Evolutionary conservation across 306 rosid genomes (phyloP), one percentile per base, ranked within the genome.

Genomic region (Trichosanthes cucumerina): DNA sequence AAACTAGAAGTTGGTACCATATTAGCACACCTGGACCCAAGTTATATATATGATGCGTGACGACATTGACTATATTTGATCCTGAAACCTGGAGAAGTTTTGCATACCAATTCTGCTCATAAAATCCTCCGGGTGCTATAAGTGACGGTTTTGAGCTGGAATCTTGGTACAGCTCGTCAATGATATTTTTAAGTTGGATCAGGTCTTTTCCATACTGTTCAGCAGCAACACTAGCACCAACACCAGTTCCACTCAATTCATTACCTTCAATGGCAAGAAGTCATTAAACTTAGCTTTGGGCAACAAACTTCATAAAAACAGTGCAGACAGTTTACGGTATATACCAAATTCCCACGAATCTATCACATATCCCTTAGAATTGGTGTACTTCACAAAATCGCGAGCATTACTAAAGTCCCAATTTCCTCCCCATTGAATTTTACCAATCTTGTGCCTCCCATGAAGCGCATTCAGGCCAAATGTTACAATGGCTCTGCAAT

Each of bases 311-410:
- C 28, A 57, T 36, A 8, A 39, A 44, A 44, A 47, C 8, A 19
- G 81, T 3, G 24, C 44, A 44, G 23, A 46, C 41, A 63, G 53
- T 28, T 31, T 65, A 47, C 5, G 4, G 64, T 38, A 21, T 28
- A 79, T 92, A 95, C 99, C 99, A 71, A 91, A 95, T 78, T 95
- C 99, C 97, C 97, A 95, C 21, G 99, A 92, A 82, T 88, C 90
- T 41, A 95, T 95, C 53, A 78, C 50, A 83, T 92, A 91, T 81
- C 93, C 89, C 82, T 87, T 91, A 8, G 93, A 89, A 79, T 88
- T 15, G 14, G 99, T 89, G 80, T 92, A 92, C 5, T 86, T 88
- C 64, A 95, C 88, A 15, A 95, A 90, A 82, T 86, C 89, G 39
- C 78, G 21, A 54, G 97, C 84, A 58, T 95, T 95, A 24, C 81